A percentile compares a stretch with the other conserved stretches of the same genome.
Evolutionary conservation across 306 rosid species (phyloP).

Genomic region (Pachyrhizus erosus): DNA sequence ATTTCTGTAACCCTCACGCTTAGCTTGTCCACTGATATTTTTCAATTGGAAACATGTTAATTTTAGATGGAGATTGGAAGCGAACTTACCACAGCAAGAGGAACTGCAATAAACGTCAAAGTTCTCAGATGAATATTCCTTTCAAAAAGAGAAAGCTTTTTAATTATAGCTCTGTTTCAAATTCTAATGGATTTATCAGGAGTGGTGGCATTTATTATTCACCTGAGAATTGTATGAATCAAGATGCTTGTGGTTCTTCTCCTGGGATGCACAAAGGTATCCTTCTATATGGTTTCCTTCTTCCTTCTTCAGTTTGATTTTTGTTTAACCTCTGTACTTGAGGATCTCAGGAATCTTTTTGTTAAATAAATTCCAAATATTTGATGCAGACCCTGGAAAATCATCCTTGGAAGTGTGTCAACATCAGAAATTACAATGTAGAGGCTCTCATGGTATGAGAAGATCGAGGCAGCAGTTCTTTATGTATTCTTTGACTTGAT

Average conservation of each 20-base stretch:
- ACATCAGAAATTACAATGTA: slow-evolving; percentile 49
- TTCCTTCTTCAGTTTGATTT: slow-evolving; percentile 22
- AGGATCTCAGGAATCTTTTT: slow-evolving; percentile 30
- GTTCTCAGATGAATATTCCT: slow-evolving; percentile 76
- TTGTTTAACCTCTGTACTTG: slow-evolving; percentile 23
- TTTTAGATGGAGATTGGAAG: slow-evolving; percentile 61
- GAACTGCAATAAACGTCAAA: slow-evolving; percentile 63
- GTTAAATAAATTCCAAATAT: slow-evolving; percentile 19
- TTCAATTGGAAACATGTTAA: slow-evolving; percentile 35
- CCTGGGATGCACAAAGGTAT: slow-evolving; percentile 53
- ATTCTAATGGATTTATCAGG: slow-evolving; percentile 53
- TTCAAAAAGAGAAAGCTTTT: slow-evolving; percentile 75
- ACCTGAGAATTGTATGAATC: slow-evolving; percentile 51
- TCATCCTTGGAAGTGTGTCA: slow-evolving; percentile 55
- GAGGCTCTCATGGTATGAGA: slow-evolving; percentile 76
- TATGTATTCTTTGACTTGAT: slow-evolving; percentile 45
- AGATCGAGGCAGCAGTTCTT: slow-evolving; percentile 40
- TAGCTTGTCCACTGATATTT: not conserved
- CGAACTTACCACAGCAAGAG: slow-evolving; percentile 57
- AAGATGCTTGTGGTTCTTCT: slow-evolving; percentile 53
- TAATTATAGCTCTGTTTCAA: slow-evolving; percentile 47
- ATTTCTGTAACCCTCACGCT: not conserved
- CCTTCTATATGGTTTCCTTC: slow-evolving; percentile 39
- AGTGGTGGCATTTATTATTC: slow-evolving; percentile 53
- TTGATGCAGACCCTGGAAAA: slow-evolving; percentile 53